Conservation (phyloP, 2,329 filamentous ascomycete species). For the Aureobasidium sp. region DNA sequence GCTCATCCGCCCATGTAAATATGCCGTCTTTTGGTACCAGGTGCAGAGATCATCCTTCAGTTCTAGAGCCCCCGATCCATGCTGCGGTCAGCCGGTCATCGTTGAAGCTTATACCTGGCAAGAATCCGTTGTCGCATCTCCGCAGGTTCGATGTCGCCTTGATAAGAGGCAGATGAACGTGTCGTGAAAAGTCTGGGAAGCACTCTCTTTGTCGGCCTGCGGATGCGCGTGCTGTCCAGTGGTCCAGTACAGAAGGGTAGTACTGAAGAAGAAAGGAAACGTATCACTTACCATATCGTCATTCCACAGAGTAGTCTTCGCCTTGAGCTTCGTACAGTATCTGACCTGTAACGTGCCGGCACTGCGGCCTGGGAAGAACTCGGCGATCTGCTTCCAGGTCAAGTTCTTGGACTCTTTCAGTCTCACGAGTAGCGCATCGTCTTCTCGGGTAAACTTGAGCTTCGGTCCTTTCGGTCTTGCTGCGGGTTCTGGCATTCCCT, state of each 20-base stretch:
- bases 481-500: constrained; percentile 78
- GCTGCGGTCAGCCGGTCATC: too few species aligned
- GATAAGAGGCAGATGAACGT: too few species aligned
- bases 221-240: not conserved
- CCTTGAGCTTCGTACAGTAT: constrained; percentile 91
- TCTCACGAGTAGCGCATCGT: constrained; percentile 79
- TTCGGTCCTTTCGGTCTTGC: constrained; percentile 77
- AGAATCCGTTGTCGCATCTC: too few species aligned
- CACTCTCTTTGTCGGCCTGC: too few species aligned
- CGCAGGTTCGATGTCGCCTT: too few species aligned
- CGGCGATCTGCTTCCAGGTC: constrained; percentile 96
- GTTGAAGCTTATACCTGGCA: too few species aligned
- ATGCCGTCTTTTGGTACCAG: not conserved
- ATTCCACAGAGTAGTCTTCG: constrained; percentile 88
- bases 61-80: too few species aligned
- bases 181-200: too few species aligned
- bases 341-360: constrained; percentile 87
- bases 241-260: not conserved
- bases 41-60: too few species aligned
- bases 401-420: constrained; percentile 91
- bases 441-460: constrained; percentile 87
- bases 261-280: not conserved
- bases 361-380: constrained; percentile 87
- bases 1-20: too few species aligned
- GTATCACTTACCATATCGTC: constrained; percentile 71